Evolutionary conservation across 176 grass and related monocot genomes (phyloP), one percentile per base, ranked within the genome.

Genomic region (Thinopyrum elongatum): DNA sequence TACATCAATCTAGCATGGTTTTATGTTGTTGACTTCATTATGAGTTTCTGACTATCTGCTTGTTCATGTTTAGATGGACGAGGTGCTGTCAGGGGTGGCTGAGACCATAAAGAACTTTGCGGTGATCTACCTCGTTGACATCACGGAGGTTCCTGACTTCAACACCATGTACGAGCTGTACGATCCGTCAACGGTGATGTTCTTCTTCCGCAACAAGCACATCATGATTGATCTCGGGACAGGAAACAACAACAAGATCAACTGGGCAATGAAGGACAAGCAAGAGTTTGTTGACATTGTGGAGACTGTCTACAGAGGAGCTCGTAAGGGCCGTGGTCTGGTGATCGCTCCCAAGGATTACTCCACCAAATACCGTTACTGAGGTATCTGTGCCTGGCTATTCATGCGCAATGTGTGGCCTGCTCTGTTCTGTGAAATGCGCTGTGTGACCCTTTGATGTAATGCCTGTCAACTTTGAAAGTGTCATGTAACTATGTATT

Each of bases 161-260:
- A 98, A 94, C 79, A 92, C 91, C 42, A 95, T 98, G 95, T 98
- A 98, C 2, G 95, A 98, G 81, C 81, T 98, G 34, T 98, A 98
- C 7, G 95, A 95, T 66, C 93, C 93, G 0, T 98, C 93, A 2
- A 98, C 91, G 0, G 89, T 96, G 58, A 99, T 99, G 97, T 95
- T 98, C 84, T 98, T 98, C 75, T 98, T 98, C 82, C 80, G 97
- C 31, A 98, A 95, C 90, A 98, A 99, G 74, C 93, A 94, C 36
- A 98, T 98, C 75, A 99, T 99, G 97, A 99, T 99, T 42, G 94
- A 99, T 91, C 90, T 99, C 0, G 94, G 97, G 23, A 99, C 97
- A 0, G 97, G 97, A 80, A 99, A 99, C 68, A 99, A 99, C 53
- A 94, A 98, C 70, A 98, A 98, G 84, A 98, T 95, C 44, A 98